Conservation (phyloP, 805 yeast genomes). For the Metschnikowia continentalis region DNA sequence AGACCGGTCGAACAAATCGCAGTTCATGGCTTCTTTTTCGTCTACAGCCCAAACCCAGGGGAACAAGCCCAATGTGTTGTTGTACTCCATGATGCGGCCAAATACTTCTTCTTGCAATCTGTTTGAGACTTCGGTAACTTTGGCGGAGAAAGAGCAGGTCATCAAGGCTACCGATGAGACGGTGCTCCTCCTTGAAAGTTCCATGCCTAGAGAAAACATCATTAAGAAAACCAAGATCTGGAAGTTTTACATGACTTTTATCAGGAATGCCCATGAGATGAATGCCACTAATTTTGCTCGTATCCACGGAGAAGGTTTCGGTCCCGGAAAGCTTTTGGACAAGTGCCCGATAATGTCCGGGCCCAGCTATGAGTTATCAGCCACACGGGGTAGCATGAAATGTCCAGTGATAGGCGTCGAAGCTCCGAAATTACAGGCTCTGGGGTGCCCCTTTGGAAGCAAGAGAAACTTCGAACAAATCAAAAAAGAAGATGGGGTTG, state of each 20-base stretch:
- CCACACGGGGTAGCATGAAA: conserved; percentile 11
- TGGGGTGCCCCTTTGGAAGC: not conserved
- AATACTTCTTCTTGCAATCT: not conserved
- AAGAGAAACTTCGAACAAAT: not conserved
- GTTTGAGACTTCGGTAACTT: conserved; percentile 6
- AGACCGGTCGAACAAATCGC: not conserved
- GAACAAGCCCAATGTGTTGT: not conserved
- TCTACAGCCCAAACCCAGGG: not conserved
- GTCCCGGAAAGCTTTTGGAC: conserved; percentile 14
- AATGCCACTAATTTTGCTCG: conserved; percentile 29
- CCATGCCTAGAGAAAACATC: conserved; percentile 4
- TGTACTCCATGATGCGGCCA: conserved; percentile 1
- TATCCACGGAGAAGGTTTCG: conserved; percentile 17
- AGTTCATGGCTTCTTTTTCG: conserved; percentile 4
- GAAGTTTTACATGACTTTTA: conserved; percentile 38
- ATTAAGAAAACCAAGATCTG: conserved; percentile 26
- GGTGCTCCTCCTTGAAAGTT: conserved; percentile 9
- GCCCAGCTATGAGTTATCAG: conserved; percentile 26
- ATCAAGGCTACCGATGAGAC: conserved; percentile 15
- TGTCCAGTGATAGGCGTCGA: conserved; percentile 18
- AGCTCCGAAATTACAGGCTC: not conserved
- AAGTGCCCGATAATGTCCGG: conserved; percentile 23
- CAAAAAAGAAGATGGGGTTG: not conserved
- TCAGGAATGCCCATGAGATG: conserved; percentile 27
- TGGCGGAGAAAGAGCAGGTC: conserved; percentile 11